Percentiles rank a stretch among this genome's conserved stretches.
phyloP scores from a whole-genome alignment of 164 flowering plant species.

The Liriodendron chinense region DNA sequence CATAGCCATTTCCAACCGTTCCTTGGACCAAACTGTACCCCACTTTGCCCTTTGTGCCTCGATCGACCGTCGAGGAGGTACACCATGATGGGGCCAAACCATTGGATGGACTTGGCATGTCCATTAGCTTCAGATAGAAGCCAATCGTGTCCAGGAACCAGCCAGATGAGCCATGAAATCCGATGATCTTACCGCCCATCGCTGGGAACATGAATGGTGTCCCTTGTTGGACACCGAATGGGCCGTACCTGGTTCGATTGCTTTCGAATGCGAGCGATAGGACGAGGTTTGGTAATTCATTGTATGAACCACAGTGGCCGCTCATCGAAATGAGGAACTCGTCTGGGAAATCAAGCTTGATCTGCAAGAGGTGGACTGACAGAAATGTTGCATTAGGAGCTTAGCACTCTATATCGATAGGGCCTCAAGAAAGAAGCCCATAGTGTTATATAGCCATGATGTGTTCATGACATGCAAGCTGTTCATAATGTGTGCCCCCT shows the following conservation, averaged over 20 bases:
- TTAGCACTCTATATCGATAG: too few species aligned
- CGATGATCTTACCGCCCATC: constrained; percentile 56
- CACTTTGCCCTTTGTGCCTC: constrained; percentile 17
- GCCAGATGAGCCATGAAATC: constrained; percentile 64
- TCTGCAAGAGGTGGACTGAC: constrained; percentile 30
- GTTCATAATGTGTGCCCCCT: too few species aligned
- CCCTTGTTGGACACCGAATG: constrained; percentile 65
- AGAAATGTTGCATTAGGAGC: too few species aligned
- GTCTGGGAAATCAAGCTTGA: constrained; percentile 63
- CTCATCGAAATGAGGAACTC: constrained; percentile 59
- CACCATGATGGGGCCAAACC: constrained; percentile 20
- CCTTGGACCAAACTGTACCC: constrained; percentile 57
- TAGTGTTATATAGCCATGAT: too few species aligned
- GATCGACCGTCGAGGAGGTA: constrained; percentile 10
- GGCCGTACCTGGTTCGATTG: constrained; percentile 59
- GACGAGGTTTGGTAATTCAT: constrained; percentile 23
- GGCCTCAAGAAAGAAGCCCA: too few species aligned
- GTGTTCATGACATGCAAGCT: too few species aligned
- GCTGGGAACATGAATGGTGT: constrained; percentile 45
- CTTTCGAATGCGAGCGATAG: constrained; percentile 64
- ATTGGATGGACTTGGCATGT: constrained; percentile 23
- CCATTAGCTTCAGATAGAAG: constrained; percentile 46
- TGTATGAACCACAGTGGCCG: constrained; percentile 53
- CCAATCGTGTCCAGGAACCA: constrained; percentile 71
- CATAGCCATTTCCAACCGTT: constrained; percentile 36